Conservation (phyloP, 495 filamentous ascomycete genomes). For the Xylaria flabelliformis region DNA sequence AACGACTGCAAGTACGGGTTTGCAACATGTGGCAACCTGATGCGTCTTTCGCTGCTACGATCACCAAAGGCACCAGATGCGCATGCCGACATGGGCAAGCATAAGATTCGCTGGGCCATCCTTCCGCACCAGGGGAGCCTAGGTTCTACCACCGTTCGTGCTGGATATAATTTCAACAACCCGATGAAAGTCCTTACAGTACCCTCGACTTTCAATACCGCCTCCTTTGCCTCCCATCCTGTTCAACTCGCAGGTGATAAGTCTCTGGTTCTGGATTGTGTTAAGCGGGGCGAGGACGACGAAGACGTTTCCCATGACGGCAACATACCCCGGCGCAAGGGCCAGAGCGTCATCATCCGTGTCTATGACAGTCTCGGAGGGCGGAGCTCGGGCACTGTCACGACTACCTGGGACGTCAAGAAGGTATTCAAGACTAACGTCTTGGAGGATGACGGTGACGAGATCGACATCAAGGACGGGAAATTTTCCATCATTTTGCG, state of each 20-base stretch:
- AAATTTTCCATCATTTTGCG: conserved; percentile 70
- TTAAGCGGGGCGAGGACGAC: conserved; percentile 96
- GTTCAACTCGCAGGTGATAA: conserved; percentile 63
- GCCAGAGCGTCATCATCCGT: conserved; percentile 79
- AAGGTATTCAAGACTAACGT: conserved; percentile 82
- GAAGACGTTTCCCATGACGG: conserved; percentile 78
- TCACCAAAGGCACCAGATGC: conserved; percentile 96
- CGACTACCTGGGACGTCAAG: conserved; percentile 70
- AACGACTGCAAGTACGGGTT: conserved; percentile 99
- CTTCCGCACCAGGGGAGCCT: conserved; percentile 80
- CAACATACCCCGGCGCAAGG: conserved; percentile 70
- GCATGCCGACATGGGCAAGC: conserved; percentile 94
- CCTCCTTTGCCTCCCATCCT: conserved; percentile 48
- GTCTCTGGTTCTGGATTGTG: conserved; percentile 76
- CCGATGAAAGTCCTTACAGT: conserved; percentile 64
- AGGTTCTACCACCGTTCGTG: conserved; percentile 74
- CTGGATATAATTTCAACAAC: conserved; percentile 89
- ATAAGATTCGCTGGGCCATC: conserved; percentile 89
- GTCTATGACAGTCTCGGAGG: conserved; percentile 95
- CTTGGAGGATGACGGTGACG: conserved; percentile 73
- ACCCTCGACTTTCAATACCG: conserved; percentile 39
- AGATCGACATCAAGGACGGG: conserved; percentile 57
- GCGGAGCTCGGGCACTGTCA: conserved; percentile 68
- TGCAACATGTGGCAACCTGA: conserved; percentile 86
- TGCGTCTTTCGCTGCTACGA: conserved; percentile 88